A percentile compares a stretch with the other conserved stretches of the same genome.
Conservation (phyloP, 768 basidiomycete species). For the Pleurotus citrinopileatus region DNA sequence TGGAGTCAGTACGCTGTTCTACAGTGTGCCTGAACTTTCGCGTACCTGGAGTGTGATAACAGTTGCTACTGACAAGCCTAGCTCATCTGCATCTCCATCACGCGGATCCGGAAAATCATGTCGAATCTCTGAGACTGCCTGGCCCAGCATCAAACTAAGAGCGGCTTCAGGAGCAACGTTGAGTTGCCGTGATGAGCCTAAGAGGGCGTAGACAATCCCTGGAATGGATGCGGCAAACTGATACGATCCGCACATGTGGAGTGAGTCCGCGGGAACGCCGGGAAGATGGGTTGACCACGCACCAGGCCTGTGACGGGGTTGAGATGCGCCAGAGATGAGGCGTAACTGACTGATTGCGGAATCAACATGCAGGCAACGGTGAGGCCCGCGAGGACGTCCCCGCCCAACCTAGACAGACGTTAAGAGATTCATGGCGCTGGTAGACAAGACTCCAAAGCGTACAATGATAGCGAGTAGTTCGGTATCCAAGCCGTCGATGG, state of each 20-base stretch:
- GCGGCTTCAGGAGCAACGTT: constrained; percentile 91
- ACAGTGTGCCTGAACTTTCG: background rate
- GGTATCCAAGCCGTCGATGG: constrained; percentile 82
- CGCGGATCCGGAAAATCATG: constrained; percentile 42
- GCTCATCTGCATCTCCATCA: constrained; percentile 39
- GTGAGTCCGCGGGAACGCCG: background rate
- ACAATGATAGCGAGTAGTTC: constrained; percentile 67
- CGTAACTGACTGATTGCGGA: constrained; percentile 90
- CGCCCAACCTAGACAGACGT: constrained; percentile 28
- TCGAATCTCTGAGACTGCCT: constrained; percentile 73
- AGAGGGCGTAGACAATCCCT: constrained; percentile 83
- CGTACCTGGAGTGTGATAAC: constrained; percentile 80
- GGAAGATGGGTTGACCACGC: constrained; percentile 22
- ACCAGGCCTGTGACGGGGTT: constrained; percentile 85
- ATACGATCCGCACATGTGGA: background rate
- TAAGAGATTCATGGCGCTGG: background rate
- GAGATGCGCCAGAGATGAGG: constrained; percentile 80
- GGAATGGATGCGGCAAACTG: constrained; percentile 87
- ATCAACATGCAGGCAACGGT: constrained; percentile 85
- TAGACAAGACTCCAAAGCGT: constrained; percentile 24
- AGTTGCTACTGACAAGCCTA: constrained; percentile 71
- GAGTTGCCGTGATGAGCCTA: constrained; percentile 80
- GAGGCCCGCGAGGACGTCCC: constrained; percentile 79
- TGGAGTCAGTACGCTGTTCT: background rate
- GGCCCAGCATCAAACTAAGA: constrained; percentile 82